These are phyloP conservation scores for Saitozyma sp. DNA, from an alignment of 768 basidiomycete genomes.

Conservation along the genomic window DNA sequence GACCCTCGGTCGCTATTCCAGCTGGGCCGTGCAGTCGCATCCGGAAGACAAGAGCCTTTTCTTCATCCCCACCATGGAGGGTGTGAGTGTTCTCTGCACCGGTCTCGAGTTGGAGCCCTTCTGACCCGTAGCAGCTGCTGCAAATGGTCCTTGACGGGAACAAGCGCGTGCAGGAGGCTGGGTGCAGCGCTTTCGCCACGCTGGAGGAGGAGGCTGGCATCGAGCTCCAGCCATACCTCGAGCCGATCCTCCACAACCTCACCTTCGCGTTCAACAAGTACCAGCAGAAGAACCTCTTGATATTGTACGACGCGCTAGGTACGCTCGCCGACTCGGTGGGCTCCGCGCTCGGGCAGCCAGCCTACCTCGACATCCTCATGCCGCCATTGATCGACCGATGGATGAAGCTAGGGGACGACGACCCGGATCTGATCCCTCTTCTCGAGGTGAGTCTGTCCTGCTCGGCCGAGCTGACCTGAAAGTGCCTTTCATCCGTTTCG, in stretches of 20 bases:
- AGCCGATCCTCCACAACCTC: constrained; percentile 89
- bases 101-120: background rate
- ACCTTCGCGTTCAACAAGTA: constrained; percentile 97
- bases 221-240: constrained; percentile 87
- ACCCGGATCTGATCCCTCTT: constrained; percentile 88
- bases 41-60: constrained; percentile 81
- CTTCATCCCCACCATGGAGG: constrained; percentile 98
- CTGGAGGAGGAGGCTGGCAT: constrained; percentile 94
- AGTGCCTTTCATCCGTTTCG: constrained; percentile 97
- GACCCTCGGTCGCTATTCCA: constrained; percentile 98
- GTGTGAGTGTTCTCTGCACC: constrained; percentile 60
- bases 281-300: constrained; percentile 98
- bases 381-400: constrained; percentile 87
- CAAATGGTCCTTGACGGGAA: constrained; percentile 97
- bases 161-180: constrained; percentile 98
- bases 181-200: constrained; percentile 97
- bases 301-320: constrained; percentile 97
- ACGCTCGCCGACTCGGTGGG: constrained; percentile 97
- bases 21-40: constrained; percentile 79
- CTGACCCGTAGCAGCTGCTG: constrained; percentile 67
- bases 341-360: constrained; percentile 74
- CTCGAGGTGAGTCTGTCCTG: constrained; percentile 72
- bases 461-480: constrained; percentile 11
- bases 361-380: constrained; percentile 93
- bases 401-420: constrained; percentile 85